phyloP scores from a whole-genome alignment of 2,329 filamentous ascomycete species.

The Parasarocladium wereldwijsianum region DNA sequence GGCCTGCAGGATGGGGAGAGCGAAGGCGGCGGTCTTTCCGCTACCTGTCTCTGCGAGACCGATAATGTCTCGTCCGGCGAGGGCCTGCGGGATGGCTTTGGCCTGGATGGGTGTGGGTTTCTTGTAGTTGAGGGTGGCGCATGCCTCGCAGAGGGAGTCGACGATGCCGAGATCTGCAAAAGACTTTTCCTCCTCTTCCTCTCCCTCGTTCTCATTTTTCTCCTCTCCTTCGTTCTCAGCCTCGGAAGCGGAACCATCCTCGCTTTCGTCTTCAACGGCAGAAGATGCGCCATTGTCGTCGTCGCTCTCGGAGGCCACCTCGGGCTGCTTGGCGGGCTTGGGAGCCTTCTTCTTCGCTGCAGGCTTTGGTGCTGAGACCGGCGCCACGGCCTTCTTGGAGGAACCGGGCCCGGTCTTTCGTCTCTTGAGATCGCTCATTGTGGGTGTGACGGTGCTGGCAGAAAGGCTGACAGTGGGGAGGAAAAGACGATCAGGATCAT shows the following conservation, averaged over 20 bases:
- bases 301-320: too few species aligned
- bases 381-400: too few species aligned
- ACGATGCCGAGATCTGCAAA: slow-evolving; percentile 64
- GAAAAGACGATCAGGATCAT: too few species aligned
- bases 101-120: slow-evolving; percentile 78
- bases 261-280: too few species aligned
- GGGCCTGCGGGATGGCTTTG: slow-evolving; percentile 67
- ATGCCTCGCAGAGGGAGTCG: slow-evolving; percentile 80
- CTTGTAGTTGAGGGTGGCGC: slow-evolving; percentile 68
- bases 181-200: slow-evolving; percentile 27
- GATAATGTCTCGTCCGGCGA: slow-evolving; percentile 75
- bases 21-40: slow-evolving; percentile 93
- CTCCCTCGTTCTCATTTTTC: not conserved
- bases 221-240: slow-evolving; percentile 7
- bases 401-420: too few species aligned
- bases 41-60: slow-evolving; percentile 89
- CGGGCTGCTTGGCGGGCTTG: slow-evolving; percentile 5
- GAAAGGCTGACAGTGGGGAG: too few species aligned
- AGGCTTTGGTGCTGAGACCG: too few species aligned
- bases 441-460: slow-evolving; percentile 7
- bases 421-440: slow-evolving; percentile 24
- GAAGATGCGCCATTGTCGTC: too few species aligned
- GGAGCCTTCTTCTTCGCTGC: slow-evolving; percentile 10
- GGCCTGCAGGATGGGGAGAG: slow-evolving; percentile 79
- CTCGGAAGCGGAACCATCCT: slow-evolving; percentile 5